These are phyloP conservation scores for Lepidium africanum DNA, from an alignment of 345 rosid species.

Conservation along the genomic window DNA sequence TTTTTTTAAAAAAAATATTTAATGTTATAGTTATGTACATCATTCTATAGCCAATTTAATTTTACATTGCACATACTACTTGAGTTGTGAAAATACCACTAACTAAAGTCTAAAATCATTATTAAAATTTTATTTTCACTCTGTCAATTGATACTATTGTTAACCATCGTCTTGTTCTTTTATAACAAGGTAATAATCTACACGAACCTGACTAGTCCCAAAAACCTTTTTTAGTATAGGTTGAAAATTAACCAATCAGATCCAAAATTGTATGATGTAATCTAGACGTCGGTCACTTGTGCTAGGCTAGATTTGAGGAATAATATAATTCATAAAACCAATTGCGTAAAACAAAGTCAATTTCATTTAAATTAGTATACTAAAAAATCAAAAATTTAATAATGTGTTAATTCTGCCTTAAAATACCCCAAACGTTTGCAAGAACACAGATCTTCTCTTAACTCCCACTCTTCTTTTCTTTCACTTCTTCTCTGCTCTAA, in stretches of 20 bases:
- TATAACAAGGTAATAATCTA: too few relatives aligned
- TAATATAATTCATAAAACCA: not conserved
- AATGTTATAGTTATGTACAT: not conserved
- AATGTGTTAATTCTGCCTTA: conserved; percentile 11
- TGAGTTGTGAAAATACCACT: not conserved
- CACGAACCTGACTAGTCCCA: too few relatives aligned
- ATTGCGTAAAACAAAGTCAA: not conserved
- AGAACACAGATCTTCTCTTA: conserved; percentile 24
- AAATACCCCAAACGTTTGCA: conserved; percentile 17
- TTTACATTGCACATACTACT: not conserved
- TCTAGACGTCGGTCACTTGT: conserved; percentile 14
- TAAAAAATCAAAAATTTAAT: not conserved
- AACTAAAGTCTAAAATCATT: not conserved
- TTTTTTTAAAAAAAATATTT: not conserved
- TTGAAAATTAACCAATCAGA: not conserved
- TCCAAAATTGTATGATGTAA: not conserved
- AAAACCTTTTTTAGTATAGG: not conserved
- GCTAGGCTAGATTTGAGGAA: conserved; percentile 22
- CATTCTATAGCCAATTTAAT: not conserved
- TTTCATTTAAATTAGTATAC: not conserved
- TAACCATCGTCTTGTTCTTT: too few relatives aligned
- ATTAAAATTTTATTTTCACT: not conserved
- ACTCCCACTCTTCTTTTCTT: conserved; percentile 8
- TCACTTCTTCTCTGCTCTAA: conserved; percentile 14
- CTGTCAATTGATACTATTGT: too few relatives aligned